Evolutionary conservation across 2,329 filamentous ascomycete species (phyloP).

Genomic region (Alternaria sp.): DNA sequence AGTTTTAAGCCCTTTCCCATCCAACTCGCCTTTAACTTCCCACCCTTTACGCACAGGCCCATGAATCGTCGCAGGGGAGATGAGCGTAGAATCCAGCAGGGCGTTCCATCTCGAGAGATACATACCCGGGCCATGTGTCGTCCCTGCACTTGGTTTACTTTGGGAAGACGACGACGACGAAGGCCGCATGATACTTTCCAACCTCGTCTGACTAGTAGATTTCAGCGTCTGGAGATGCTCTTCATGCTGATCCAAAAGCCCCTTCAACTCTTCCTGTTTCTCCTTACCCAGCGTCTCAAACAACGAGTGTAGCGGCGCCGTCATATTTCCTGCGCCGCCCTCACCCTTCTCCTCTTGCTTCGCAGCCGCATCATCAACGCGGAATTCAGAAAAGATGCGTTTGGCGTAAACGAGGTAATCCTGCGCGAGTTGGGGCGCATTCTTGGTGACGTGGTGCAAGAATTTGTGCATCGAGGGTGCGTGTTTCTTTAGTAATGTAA

Average conservation of each 20-base stretch:
- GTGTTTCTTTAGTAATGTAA: slow-evolving; percentile 71
- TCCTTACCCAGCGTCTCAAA: slow-evolving; percentile 59
- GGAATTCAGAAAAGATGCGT: slow-evolving; percentile 66
- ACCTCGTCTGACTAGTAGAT: slow-evolving; percentile 52
- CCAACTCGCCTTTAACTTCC: slow-evolving; percentile 50
- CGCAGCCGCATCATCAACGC: slow-evolving; percentile 34
- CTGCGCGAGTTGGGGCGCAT: slow-evolving; percentile 71
- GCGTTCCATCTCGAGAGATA: slow-evolving; percentile 78
- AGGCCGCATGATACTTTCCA: slow-evolving; percentile 64
- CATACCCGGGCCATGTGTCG: slow-evolving; percentile 72
- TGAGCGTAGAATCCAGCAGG: slow-evolving; percentile 72
- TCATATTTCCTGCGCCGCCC: slow-evolving; percentile 55
- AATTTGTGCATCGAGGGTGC: slow-evolving; percentile 72
- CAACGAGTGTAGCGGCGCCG: slow-evolving; percentile 52
- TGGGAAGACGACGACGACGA: slow-evolving; percentile 12
- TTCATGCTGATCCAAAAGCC: slow-evolving; percentile 67
- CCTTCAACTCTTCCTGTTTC: slow-evolving; percentile 58
- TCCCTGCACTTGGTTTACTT: slow-evolving; percentile 26
- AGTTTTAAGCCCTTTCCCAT: slow-evolving; percentile 45
- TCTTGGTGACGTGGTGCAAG: slow-evolving; percentile 73
- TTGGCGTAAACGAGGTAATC: slow-evolving; percentile 71
- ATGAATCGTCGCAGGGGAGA: slow-evolving; percentile 67
- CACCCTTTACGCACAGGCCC: slow-evolving; percentile 62
- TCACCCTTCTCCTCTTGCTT: slow-evolving; percentile 31
- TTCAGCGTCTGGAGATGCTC: slow-evolving; percentile 60